Percentiles rank a stretch among this genome's conserved stretches.
Evolutionary conservation across 768 basidiomycete genomes (phyloP).

Genomic region (Leccinum barrowsii): DNA sequence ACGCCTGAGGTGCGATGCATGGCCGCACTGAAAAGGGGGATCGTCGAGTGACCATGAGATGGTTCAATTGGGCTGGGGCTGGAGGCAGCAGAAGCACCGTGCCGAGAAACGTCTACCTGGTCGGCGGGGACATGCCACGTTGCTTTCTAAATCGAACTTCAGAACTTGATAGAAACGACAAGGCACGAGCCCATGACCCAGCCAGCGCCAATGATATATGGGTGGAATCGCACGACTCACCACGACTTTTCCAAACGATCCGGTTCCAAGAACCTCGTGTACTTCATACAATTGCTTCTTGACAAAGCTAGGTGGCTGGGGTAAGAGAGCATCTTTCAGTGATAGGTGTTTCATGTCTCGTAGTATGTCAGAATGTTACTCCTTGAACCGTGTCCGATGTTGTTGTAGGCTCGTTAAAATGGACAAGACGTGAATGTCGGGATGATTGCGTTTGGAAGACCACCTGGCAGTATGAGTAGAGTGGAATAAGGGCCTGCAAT

Average conservation of each 20-base stretch:
- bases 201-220: not conserved
- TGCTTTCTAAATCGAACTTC: slow-evolving; percentile 45
- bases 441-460: not conserved
- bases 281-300: slow-evolving; percentile 85
- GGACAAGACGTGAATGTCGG: not conserved
- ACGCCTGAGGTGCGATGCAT: slow-evolving; percentile 19
- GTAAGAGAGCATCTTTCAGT: slow-evolving; percentile 58
- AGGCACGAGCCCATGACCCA: slow-evolving; percentile 4
- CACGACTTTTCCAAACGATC: slow-evolving; percentile 90
- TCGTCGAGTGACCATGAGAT: slow-evolving; percentile 21
- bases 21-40: slow-evolving; percentile 28
- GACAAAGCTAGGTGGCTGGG: slow-evolving; percentile 79
- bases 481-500: not conserved
- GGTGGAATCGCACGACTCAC: slow-evolving; percentile 38
- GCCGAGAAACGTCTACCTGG: slow-evolving; percentile 51
- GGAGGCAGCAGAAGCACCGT: slow-evolving; percentile 49
- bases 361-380: not conserved
- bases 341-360: slow-evolving; percentile 34
- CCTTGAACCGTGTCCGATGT: not conserved
- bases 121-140: slow-evolving; percentile 75
- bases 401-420: not conserved
- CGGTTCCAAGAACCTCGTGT: slow-evolving; percentile 70
- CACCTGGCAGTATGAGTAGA: slow-evolving; percentile 1
- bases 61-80: slow-evolving; percentile 18
- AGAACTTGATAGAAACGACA: not conserved